phyloP scores from a whole-genome alignment of 2,329 filamentous ascomycete species.

The Metarhizium album region DNA sequence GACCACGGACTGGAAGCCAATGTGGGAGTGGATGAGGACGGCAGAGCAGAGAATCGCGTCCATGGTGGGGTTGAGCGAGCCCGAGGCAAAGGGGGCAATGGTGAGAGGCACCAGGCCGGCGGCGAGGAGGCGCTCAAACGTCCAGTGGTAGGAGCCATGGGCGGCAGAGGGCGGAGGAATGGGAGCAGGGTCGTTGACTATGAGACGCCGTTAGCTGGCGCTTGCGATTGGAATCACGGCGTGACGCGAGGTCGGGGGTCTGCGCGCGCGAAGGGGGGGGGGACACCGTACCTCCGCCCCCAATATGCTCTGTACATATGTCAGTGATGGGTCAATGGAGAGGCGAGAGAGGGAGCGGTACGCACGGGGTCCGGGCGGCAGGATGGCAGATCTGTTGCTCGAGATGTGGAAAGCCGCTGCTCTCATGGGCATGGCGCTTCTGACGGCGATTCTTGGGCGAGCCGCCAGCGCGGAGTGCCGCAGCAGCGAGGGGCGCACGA shows the following conservation, averaged over 20 bases:
- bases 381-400: slow-evolving; percentile 61
- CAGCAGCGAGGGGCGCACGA: slow-evolving; percentile 43
- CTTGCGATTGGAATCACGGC: too few species aligned
- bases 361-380: slow-evolving; percentile 80
- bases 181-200: slow-evolving; percentile 81
- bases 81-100: slow-evolving; percentile 83
- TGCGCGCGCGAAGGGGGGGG: background rate
- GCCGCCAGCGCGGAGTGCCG: slow-evolving; percentile 38
- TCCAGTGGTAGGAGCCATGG: slow-evolving; percentile 98
- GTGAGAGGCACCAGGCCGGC: slow-evolving; percentile 76
- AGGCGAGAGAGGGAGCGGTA: too few species aligned
- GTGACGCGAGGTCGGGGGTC: background rate
- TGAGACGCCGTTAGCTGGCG: slow-evolving; percentile 8
- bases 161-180: slow-evolving; percentile 61
- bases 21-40: slow-evolving; percentile 85
- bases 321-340: slow-evolving; percentile 28
- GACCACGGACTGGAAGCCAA: slow-evolving; percentile 85
- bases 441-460: slow-evolving; percentile 10
- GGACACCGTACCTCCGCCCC: slow-evolving; percentile 56
- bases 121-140: slow-evolving; percentile 79
- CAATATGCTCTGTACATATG: slow-evolving; percentile 49
- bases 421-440: slow-evolving; percentile 32
- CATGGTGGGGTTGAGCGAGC: slow-evolving; percentile 77
- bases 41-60: slow-evolving; percentile 78
- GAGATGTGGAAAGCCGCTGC: slow-evolving; percentile 82